Base-by-base conservation (phyloP, 352 stramenopile species). In the Globisporangium carolinianum region DNA sequence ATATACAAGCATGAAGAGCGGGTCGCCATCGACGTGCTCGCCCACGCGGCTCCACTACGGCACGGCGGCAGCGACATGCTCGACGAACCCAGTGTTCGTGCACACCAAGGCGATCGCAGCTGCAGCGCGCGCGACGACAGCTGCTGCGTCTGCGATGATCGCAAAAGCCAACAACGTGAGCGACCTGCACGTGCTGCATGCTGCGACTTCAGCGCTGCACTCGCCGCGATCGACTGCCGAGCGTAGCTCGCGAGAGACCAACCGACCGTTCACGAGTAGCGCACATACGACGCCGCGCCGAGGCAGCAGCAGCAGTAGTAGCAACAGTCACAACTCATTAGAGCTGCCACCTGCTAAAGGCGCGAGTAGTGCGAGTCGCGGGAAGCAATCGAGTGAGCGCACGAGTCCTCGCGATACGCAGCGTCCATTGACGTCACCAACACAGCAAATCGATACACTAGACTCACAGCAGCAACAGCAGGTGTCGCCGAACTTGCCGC, bases 131-230 rank as follows among this genome's bases (percentile, higher is more conserved):
- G 71, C 70, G 6, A 86, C 73, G 24, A 73, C 76, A 2, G 69
- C 68, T 1, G 75, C 72, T 1, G 76, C 72, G 12, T 66, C 68
- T 1, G 72, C 67, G 8, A 75, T 86, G 67, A 78, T 86, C 58
- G 58, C 71, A 9, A 74, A 60, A 12, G 68, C 69, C 9, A 69
- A 43, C 6, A 65, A 61, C 32, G 62, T 72, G 4, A 60, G 48
- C 9, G 67, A 76, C 10, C 57, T 81, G 24, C 70, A 78, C 12
- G 53, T 65, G 15, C 50, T 81, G 8, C 68, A 71, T 9, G 60
- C 45, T 17, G 68, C 60, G 9, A 66, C 61, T 24, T 68, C 65
- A 9, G 64, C 66, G 10, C 59, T 76, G 11, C 69, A 57, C 38
- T 79, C 71, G 7, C 66, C 71, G 36, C 63, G 50, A 61, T 62